Percentiles rank a stretch among this genome's conserved stretches.
Evolutionary conservation across 176 grass and related monocot genomes (phyloP).

Genomic region (Oryza meridionalis): DNA sequence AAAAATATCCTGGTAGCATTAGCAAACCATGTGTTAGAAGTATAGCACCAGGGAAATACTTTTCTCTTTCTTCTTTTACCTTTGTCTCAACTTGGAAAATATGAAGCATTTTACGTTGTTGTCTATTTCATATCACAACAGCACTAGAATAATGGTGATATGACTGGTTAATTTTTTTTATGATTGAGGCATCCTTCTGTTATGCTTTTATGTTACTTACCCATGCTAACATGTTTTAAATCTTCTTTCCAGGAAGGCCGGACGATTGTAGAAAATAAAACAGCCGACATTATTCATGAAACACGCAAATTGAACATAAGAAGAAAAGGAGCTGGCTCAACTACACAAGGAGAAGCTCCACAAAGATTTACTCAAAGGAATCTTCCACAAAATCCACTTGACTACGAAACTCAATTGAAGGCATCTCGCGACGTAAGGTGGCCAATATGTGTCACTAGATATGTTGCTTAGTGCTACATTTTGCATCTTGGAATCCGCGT

Average conservation of each 20-base stretch:
- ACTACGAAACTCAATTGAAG: slow-evolving; percentile 95
- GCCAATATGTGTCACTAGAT: slow-evolving; percentile 70
- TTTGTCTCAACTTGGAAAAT: slow-evolving; percentile 6
- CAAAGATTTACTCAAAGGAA: slow-evolving; percentile 66
- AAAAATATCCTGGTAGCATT: not conserved
- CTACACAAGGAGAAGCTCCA: slow-evolving; percentile 53
- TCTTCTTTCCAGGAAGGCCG: slow-evolving; percentile 75
- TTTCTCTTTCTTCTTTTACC: slow-evolving; percentile 6
- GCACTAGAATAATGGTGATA: not conserved
- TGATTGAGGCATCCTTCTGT: not conserved
- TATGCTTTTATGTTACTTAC: slow-evolving; percentile 20
- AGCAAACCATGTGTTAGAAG: not conserved
- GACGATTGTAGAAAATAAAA: slow-evolving; percentile 94
- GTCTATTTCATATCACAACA: slow-evolving; percentile 9
- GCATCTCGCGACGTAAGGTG: slow-evolving; percentile 99
- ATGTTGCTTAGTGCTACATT: slow-evolving; percentile 38
- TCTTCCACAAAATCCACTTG: slow-evolving; percentile 71
- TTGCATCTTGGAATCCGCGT: slow-evolving; percentile 22
- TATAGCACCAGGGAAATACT: not conserved
- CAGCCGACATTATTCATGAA: slow-evolving; percentile 87
- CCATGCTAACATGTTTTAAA: slow-evolving; percentile 22
- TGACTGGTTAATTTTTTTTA: slow-evolving; percentile 21
- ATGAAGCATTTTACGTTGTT: slow-evolving; percentile 18
- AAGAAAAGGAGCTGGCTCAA: slow-evolving; percentile 65
- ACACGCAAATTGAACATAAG: slow-evolving; percentile 87